Conservation (phyloP, 805 yeast genomes). For the Wickerhamomyces hampshirensis region DNA sequence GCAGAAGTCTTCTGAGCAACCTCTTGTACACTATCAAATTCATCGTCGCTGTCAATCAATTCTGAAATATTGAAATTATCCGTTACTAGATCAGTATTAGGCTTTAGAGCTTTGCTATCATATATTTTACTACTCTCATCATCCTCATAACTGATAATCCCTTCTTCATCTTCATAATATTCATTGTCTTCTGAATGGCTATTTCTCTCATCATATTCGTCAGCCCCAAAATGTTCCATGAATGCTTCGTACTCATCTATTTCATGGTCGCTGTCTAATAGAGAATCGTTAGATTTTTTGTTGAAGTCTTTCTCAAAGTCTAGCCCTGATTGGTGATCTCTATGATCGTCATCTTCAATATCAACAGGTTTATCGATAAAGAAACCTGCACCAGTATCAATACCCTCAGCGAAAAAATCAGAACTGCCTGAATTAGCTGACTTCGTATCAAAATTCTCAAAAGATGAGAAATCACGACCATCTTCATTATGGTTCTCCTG, state of each 20-base stretch:
- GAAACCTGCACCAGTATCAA: conserved; percentile 25
- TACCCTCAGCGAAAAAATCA: conserved; percentile 1
- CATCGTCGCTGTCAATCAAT: not conserved
- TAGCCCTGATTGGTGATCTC: not conserved
- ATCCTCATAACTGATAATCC: not conserved
- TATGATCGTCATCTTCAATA: not conserved
- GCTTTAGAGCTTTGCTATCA: too few relatives aligned
- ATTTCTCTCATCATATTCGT: not conserved
- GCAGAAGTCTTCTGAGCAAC: too few relatives aligned
- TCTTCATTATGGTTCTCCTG: not conserved
- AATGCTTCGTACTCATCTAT: conserved; percentile 23
- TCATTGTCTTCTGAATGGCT: too few relatives aligned
- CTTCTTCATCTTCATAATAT: conserved; percentile 8
- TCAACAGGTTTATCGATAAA: conserved; percentile 17
- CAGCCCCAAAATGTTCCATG: conserved; percentile 15
- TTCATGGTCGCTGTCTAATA: conserved; percentile 5
- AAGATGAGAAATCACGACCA: not conserved
- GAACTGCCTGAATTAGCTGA: conserved; percentile 5
- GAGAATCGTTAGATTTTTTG: conserved; percentile 5
- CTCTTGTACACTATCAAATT: not conserved
- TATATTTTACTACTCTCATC: conserved; percentile 23
- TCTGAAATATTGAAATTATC: too few relatives aligned
- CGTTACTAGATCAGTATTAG: too few relatives aligned
- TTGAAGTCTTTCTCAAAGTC: not conserved
- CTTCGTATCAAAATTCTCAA: not conserved